Evolutionary conservation across 1,284 basidiomycete species (phyloP), one percentile per base, ranked within the genome.

Genomic region (Moesziomyces sp.): DNA sequence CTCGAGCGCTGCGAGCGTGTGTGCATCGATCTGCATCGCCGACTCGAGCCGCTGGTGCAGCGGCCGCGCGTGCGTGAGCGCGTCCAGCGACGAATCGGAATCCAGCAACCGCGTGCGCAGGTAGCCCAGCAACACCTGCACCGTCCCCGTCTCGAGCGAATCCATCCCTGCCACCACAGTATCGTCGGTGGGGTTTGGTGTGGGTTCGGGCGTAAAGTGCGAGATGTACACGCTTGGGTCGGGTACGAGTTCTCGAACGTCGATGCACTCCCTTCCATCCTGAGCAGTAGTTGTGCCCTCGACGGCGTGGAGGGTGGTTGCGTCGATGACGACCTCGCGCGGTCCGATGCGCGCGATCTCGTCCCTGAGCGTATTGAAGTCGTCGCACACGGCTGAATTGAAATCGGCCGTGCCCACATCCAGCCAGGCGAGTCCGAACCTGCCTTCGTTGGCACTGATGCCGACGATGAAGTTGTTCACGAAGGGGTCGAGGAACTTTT

Each of bases 401-500:
- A 83, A 82, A 49, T 83, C 81, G 21, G 80, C 79, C 18, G 82
- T 83, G n/a, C 81, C 76, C 26, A 83, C 69, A 53, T 83, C 82
- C 38, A 83, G 58, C 82, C 82, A 83, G 5, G 81, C 81, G 11
- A 83, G 49, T 5, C 82, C 82, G 45, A 55, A 82, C 50, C 21
- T 38, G 21, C 10, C 46, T 14, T 23, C n/a, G 33, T 13, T 21
- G 30, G 48, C 52, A 19, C 59, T 59, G 4, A 83, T 50, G 10
- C 68, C 68, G 0, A 83, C 68, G 14, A 83, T 77, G 30, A 79
- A 83, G 38, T 83, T 83, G 59, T 78, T 80, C 52, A 55, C 61
- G 30, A 82, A 82, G 1, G 81, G 80, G 61, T 83, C 80, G 21
- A 83, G 28, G 50, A 83, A 83, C 38, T 77, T 77, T 42, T 83